phyloP scores from a whole-genome alignment of 139 green algal species.

The Micromonas commoda region DNA sequence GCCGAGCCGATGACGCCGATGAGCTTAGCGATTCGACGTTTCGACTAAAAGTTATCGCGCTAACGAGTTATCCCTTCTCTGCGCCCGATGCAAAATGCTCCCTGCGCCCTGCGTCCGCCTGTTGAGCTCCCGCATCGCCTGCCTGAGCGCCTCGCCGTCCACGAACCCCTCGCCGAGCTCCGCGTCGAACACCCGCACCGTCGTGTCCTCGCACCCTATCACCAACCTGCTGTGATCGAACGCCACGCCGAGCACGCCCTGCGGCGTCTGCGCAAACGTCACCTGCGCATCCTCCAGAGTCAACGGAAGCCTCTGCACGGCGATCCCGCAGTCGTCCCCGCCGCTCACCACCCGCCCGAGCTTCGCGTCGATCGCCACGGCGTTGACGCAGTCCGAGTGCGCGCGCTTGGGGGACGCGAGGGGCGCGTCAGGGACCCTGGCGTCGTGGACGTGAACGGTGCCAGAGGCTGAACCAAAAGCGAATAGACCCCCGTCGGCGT shows the following conservation, averaged over 20 bases:
- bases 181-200: slow-evolving; percentile 1
- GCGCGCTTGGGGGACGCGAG: not conserved
- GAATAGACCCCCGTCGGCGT: not conserved
- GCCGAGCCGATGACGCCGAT: too few species aligned
- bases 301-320: not conserved
- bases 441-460: not conserved
- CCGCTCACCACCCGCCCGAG: not conserved
- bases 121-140: not conserved
- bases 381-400: not conserved
- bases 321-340: slow-evolving; percentile 7
- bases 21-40: too few species aligned
- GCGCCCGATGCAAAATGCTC: not conserved
- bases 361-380: not conserved
- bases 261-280: not conserved
- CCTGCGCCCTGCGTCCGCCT: too few species aligned
- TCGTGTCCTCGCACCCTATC: not conserved
- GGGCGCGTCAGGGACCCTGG: not conserved
- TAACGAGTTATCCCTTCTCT: not conserved
- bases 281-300: not conserved
- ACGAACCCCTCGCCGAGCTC: not conserved
- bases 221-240: slow-evolving; percentile 11
- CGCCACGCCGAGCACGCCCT: slow-evolving; percentile 1
- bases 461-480: not conserved
- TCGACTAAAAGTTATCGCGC: too few species aligned
- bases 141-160: not conserved